Percentiles rank a stretch among this genome's conserved stretches.
phyloP scores from a whole-genome alignment of 495 filamentous ascomycete genomes.

The Talaromyces ruber region DNA sequence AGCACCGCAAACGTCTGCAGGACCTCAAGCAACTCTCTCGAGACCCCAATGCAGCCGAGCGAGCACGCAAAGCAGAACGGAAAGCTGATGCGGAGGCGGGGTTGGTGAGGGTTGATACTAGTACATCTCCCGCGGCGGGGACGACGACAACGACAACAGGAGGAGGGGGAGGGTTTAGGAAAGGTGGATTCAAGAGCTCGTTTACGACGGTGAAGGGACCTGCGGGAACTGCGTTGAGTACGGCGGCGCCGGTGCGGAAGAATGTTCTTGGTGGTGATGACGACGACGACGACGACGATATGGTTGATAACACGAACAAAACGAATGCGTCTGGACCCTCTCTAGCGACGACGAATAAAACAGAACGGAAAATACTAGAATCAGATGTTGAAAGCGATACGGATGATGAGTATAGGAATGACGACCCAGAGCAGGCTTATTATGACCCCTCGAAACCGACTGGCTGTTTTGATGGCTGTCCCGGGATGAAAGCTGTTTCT shows the following conservation, averaged over 20 bases:
- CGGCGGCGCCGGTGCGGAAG: constrained; percentile 25
- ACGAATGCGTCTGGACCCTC: constrained; percentile 32
- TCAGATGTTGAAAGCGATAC: constrained; percentile 30
- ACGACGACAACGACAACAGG: constrained; percentile 9
- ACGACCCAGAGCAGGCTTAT: constrained; percentile 28
- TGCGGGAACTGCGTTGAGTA: constrained; percentile 11
- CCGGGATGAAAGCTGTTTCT: constrained; percentile 11
- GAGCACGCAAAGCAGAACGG: constrained; percentile 62
- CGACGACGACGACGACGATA: constrained; percentile 23
- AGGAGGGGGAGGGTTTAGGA: constrained; percentile 46
- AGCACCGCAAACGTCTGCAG: constrained; percentile 55
- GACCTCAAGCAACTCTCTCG: constrained; percentile 54
- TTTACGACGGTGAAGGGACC: constrained; percentile 40
- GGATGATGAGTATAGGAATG: constrained; percentile 35
- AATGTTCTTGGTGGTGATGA: constrained; percentile 38
- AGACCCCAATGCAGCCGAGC: constrained; percentile 46
- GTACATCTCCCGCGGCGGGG: constrained; percentile 4
- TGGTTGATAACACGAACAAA: background rate
- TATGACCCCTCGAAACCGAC: constrained; percentile 48
- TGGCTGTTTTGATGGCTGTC: constrained; percentile 36
- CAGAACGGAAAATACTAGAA: constrained; percentile 16
- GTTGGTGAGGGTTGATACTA: constrained; percentile 25
- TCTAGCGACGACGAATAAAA: constrained; percentile 40
- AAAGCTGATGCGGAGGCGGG: constrained; percentile 53
- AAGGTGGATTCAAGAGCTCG: constrained; percentile 55